Base-by-base conservation (phyloP, 2,329 filamentous ascomycete species). In the Paecilomyces variotii region DNA sequence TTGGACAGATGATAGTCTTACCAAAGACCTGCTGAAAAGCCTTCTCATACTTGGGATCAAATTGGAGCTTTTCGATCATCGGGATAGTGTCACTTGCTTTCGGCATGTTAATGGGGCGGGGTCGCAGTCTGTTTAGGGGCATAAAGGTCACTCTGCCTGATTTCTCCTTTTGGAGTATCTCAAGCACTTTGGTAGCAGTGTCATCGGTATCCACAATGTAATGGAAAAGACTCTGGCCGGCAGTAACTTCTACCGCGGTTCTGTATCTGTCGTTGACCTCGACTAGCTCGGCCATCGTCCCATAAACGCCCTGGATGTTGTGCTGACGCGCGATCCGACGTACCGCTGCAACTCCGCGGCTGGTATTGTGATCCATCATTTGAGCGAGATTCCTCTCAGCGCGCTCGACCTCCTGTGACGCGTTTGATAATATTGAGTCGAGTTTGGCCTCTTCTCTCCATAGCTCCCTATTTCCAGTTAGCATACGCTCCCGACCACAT, bases 21-120 rank as follows among this genome's bases (percentile, higher is more conserved):
- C 92, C 94, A 75, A 99, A 99, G 0, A 99, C 91, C 70, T 97
- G 92, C 69, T 90, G 87, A 72, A 99, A 94, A 0, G 94, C 94
- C 66, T 85, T 88, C 59, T 95, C 90, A 65, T 87, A 97, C 61
- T 78, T 80, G 1, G 81, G 69, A 56, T 97, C 88, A 68, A 87
- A 99, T 54, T 85, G 83, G 60, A 97, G 83, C 74, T 95, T 96
- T 68, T 86, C 88, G 58, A 97, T 80, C 66, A 99, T 84, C 0
- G 91, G 90, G 35, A 96, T 85, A 1, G 91, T 93, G 73, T 97
- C 93, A 63, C 87, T 89, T 0, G 90, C 90, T 60, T 89, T 87
- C 2, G 94, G 93, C 61, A 97, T 83, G 65, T 93, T 93, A 55
- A 84, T 77, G 14, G 84, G 80, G 58, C 86, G 86, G 0, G 86